phyloP scores from a whole-genome alignment of 2,329 filamentous ascomycete genomes.

The Stagonosporopsis rhizophila region DNA sequence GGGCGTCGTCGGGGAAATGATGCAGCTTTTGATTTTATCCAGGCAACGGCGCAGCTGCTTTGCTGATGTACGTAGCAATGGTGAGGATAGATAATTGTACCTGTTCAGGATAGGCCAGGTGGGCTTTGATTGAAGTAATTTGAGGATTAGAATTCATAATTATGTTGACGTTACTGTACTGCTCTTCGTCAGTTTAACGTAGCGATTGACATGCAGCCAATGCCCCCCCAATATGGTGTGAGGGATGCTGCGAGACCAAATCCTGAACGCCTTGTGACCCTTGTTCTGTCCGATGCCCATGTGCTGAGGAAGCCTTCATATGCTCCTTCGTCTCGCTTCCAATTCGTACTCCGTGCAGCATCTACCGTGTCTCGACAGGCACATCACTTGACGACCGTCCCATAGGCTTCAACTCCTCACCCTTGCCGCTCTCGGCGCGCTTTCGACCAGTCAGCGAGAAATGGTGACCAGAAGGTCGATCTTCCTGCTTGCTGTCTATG shows the following conservation, averaged over 20 bases:
- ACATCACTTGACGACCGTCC: conserved; percentile 47
- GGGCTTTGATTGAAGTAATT: background rate
- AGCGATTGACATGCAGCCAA: conserved; percentile 28
- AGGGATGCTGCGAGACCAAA: conserved; percentile 24
- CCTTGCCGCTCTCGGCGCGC: conserved; percentile 70
- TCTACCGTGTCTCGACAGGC: conserved; percentile 36
- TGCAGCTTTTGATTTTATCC: background rate
- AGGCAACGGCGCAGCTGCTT: background rate
- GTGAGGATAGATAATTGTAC: no score
- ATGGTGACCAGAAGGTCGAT: conserved; percentile 55
- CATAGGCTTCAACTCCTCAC: conserved; percentile 75
- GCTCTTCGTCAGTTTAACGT: conserved; percentile 7
- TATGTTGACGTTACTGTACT: conserved; percentile 14
- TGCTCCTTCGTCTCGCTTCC: background rate
- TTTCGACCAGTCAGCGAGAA: conserved; percentile 77
- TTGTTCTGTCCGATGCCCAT: conserved; percentile 1
- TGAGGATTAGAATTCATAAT: conserved; percentile 14
- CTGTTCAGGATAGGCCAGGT: background rate
- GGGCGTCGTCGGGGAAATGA: background rate
- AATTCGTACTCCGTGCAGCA: background rate
- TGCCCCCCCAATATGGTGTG: conserved; percentile 21
- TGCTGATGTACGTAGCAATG: background rate
- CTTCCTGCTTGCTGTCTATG: conserved; percentile 42
- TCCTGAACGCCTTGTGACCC: conserved; percentile 22
- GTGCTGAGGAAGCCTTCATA: background rate